A percentile compares a stretch with the other conserved stretches of the same genome.
Conservation (phyloP, 2,329 filamentous ascomycete species). For the Arthrobotrys musiformis region DNA sequence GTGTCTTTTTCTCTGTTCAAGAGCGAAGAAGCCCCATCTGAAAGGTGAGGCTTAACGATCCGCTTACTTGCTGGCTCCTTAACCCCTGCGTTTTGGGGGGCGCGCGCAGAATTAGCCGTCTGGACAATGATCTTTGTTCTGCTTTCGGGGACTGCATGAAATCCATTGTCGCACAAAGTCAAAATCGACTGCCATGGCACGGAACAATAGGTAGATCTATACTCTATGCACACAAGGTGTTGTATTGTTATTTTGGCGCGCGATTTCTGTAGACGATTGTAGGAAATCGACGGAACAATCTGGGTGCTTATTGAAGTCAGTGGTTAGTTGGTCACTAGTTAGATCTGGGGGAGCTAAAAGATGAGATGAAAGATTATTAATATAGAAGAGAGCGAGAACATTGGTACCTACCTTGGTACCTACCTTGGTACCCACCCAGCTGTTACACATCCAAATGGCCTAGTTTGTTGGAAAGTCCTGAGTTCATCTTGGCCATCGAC, state of each 20-base stretch:
- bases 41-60: slow-evolving; percentile 14
- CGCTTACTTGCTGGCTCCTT: slow-evolving; percentile 17
- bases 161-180: slow-evolving; percentile 21
- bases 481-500: slow-evolving; percentile 30
- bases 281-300: not conserved
- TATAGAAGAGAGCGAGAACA: not conserved
- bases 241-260: slow-evolving; percentile 7
- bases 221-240: not conserved
- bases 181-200: not conserved
- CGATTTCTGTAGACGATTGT: not conserved
- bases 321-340: not conserved
- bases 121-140: slow-evolving; percentile 5
- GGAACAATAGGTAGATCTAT: not conserved
- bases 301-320: slow-evolving; percentile 3
- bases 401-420: too few relatives aligned
- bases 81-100: slow-evolving; percentile 53
- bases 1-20: not conserved
- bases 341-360: not conserved
- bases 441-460: slow-evolving; percentile 25
- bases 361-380: not conserved
- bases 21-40: not conserved
- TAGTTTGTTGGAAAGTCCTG: slow-evolving; percentile 32
- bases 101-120: slow-evolving; percentile 36
- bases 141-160: not conserved
- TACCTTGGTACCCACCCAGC: slow-evolving; percentile 21